Evolutionary conservation across 2,329 filamentous ascomycete species (phyloP).

Genomic region (Hortaea werneckii): DNA sequence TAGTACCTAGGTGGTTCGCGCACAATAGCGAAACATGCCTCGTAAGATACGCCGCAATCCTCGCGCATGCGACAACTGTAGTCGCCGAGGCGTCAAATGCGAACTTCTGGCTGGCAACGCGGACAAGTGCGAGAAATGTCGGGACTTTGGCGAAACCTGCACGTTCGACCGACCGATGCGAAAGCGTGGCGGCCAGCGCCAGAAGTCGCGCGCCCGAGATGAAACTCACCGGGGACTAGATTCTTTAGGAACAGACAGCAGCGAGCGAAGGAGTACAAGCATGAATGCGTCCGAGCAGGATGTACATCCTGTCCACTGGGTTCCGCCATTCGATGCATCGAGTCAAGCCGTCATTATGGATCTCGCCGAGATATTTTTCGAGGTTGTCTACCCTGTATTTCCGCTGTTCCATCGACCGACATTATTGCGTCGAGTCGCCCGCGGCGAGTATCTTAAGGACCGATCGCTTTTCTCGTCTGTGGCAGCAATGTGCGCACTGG

Average conservation of each 20-base stretch:
- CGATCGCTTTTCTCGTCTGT: conserved; percentile 37
- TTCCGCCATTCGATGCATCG: neutral
- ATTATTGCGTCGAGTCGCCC: conserved; percentile 30
- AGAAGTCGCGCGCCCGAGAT: neutral
- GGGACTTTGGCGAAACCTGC: neutral
- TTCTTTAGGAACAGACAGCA: too few species aligned
- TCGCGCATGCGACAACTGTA: neutral
- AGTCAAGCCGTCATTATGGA: conserved; percentile 2
- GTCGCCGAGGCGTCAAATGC: neutral
- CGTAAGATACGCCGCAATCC: neutral
- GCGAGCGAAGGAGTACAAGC: too few species aligned
- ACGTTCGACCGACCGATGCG: neutral
- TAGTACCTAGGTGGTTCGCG: too few species aligned
- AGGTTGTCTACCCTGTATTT: conserved; percentile 45
- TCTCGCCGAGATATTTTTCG: conserved; percentile 39
- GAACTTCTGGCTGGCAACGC: neutral
- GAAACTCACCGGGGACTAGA: neutral
- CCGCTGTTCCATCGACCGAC: conserved; percentile 42
- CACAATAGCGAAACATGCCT: too few species aligned
- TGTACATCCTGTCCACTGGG: neutral
- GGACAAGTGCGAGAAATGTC: neutral
- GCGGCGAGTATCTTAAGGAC: conserved; percentile 34
- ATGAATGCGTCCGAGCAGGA: neutral
- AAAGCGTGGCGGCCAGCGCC: neutral
- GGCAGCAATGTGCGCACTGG: conserved; percentile 43